Evolutionary conservation across 2,329 filamentous ascomycete species (phyloP).

Genomic region (Aquanectria penicillioides): DNA sequence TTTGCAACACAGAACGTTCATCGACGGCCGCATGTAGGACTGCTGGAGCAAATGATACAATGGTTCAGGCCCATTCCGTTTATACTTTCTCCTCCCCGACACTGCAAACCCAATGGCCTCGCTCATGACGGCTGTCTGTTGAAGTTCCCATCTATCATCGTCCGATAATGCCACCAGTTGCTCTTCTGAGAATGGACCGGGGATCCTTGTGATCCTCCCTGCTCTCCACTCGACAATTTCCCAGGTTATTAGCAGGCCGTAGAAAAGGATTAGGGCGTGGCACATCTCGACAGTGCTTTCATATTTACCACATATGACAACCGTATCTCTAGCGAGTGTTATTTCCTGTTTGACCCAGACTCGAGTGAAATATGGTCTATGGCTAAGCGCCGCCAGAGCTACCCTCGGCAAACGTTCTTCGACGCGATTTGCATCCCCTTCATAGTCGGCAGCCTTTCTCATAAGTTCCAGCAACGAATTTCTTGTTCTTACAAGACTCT

Average conservation of each 20-base stretch:
- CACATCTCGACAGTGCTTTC: neutral
- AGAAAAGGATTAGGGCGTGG: conserved; percentile 15
- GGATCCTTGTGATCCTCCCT: conserved; percentile 5
- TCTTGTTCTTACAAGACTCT: neutral
- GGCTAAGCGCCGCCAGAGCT: conserved; percentile 10
- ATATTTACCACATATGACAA: conserved; percentile 1
- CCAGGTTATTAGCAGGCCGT: conserved; percentile 2
- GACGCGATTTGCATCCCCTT: neutral
- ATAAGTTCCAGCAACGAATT: conserved; percentile 8
- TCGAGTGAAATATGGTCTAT: conserved; percentile 10
- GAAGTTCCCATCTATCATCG: neutral
- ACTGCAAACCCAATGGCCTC: conserved; percentile 3
- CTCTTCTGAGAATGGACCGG: conserved; percentile 15
- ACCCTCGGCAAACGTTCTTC: conserved; percentile 10
- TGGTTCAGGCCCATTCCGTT: neutral
- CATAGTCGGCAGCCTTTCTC: conserved; percentile 5
- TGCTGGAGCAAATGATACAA: conserved; percentile 6
- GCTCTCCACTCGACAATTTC: conserved; percentile 11
- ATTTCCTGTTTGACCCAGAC: conserved; percentile 24
- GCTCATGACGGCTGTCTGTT: neutral
- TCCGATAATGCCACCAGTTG: conserved; percentile 10
- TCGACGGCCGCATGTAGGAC: conserved; percentile 2
- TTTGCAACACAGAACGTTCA: neutral
- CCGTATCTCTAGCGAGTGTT: conserved; percentile 5
- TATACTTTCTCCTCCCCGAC: conserved; percentile 3